A percentile compares a stretch with the other conserved stretches of the same genome.
Evolutionary conservation across 1,284 basidiomycete genomes (phyloP).

Genomic region (Leccinum pachyderme): DNA sequence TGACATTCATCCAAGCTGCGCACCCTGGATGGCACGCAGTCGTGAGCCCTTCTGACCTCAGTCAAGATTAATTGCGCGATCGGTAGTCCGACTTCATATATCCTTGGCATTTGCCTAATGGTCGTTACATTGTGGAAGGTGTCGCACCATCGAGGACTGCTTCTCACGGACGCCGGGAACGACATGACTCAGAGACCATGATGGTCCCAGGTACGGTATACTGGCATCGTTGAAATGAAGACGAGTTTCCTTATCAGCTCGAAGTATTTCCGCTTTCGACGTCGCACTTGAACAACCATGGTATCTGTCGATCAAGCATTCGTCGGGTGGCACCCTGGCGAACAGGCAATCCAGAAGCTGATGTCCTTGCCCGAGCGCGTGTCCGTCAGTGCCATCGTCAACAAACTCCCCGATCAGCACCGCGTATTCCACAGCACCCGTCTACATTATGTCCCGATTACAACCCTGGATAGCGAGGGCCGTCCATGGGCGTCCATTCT

Average conservation of each 20-base stretch:
- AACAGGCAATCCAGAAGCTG: conserved; percentile 33
- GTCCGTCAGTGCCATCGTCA: conserved; percentile 28
- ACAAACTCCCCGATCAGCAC: conserved; percentile 37
- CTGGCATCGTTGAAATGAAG: background rate
- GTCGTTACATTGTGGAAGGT: background rate
- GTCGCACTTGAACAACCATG: conserved; percentile 1
- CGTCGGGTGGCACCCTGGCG: conserved; percentile 39
- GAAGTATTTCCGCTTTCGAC: background rate
- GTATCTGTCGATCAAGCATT: conserved; percentile 14
- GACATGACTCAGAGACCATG: background rate
- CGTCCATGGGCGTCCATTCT: conserved; percentile 43
- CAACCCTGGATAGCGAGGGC: conserved; percentile 35
- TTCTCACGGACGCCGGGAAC: background rate
- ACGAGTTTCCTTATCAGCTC: no score
- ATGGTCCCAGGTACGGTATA: background rate
- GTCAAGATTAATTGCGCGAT: background rate
- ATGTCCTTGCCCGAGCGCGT: conserved; percentile 27
- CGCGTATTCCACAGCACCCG: conserved; percentile 36
- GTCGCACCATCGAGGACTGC: background rate
- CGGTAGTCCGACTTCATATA: background rate
- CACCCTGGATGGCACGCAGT: background rate
- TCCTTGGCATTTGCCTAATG: background rate
- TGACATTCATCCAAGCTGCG: background rate
- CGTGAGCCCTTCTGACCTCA: background rate
- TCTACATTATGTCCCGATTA: conserved; percentile 40